Base-by-base conservation (phyloP, 768 basidiomycete genomes). In the Rhizopogon vesiculosus region DNA sequence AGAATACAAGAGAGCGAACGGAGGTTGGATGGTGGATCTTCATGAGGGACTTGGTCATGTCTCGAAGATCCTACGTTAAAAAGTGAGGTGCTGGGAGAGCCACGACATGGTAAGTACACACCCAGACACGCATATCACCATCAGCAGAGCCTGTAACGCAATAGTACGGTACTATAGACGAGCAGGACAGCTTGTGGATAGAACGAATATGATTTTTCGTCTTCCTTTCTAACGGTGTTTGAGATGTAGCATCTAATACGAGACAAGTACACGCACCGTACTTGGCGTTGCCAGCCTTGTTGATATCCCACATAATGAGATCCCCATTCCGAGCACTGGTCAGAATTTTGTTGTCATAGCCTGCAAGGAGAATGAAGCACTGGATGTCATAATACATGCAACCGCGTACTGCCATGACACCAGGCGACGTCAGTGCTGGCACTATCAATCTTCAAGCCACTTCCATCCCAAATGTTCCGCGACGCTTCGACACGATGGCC, bases 281-380 rank as follows among this genome's bases (percentile, higher is more conserved):
- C 71, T 91, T 91, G 42, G 81, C 79, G 2, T 74, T 64, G 3
- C 87, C 85, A 19, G 77, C 69, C 66, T 84, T 87, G 61, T 85
- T 81, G 29, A 91, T 60, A 65, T 91, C 89, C 90, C 90, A 92
- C 76, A 91, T 81, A 31, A 91, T 87, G 39, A 92, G 78, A 52
- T 91, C 90, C 1, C 90, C 90, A 59, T 90, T 91, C 15, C 86
- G 74, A 1, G 87, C 87, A 63, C 89, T 89, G 3, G 90, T 91
- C 19, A 92, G 68, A 48, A 91, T 81, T 71, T 91, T 92, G 68
- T 85, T 83, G 66, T 74, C 83, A 70, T 83, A 89, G 10, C 68
- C 89, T 91, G 58, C 40, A 18, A 57, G 48, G n/a, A 22, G 9
- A 38, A 49, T 45, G 50, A 42, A 64, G 28, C 54, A 50, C n/a